Evolutionary conservation across 768 basidiomycete genomes (phyloP), one percentile per base, ranked within the genome.

Genomic region (Mrakia frigida): DNA sequence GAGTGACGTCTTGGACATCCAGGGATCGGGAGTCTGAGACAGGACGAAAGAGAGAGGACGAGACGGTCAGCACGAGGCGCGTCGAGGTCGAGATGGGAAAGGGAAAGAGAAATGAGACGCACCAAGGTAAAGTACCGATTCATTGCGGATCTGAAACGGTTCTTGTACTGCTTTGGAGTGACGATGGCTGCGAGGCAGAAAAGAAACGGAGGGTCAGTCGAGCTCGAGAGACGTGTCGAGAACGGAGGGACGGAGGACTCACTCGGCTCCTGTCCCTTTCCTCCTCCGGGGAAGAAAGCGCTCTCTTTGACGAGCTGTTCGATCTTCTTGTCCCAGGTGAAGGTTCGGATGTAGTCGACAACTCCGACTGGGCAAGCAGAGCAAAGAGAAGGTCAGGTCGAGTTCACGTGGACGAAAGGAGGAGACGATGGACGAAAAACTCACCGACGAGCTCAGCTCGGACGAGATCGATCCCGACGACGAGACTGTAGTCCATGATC

Each of bases 241-340:
- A 25, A 11, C 25, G 5, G 41, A 28, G 69, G 4, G 35, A 2
- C 7, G 16, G 1, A 14, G 5, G 2, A 56, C 70, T 31, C 52
- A 72, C 70, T 98, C 0, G 97, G 96, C 79, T 96, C 96, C 46
- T 50, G 46, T 14, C 93, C 94, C 80, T 88, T 90, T 60, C 89
- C 90, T 61, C 88, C 91, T 68, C 86, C 85, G 65, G 93, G 94
- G 33, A 98, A 85, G 84, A 95, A 94, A 0, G 92, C 88, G 2
- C 93, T 90, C 80, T 98, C 97, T 82, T 98, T 99, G 61, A 98
- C 93, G 94, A 93, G 97, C 77, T 91, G 98, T 84, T 98, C 97
- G 25, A 74, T 59, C 80, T 94, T 94, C 86, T 99, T 99, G 85
- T 99, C 97, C 94, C 94, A 97, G 5, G 70, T 77, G 68, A 52